phyloP scores from a whole-genome alignment of 352 stramenopile genomes.

The Phytophthora sansomeana region DNA sequence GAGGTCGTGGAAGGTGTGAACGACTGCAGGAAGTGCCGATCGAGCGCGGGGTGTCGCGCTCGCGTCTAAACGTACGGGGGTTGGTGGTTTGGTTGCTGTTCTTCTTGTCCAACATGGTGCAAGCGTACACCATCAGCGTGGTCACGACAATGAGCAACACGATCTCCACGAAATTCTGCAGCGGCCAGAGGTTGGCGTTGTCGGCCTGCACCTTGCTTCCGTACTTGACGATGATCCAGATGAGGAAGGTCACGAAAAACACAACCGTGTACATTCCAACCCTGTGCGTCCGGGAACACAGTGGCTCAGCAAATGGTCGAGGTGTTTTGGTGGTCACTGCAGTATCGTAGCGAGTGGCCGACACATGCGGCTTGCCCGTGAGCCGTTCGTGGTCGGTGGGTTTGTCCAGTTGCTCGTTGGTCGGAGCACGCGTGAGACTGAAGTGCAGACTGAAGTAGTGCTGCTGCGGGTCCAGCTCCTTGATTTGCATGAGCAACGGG shows the following conservation, averaged over 20 bases:
- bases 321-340: conserved; percentile 10
- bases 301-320: conserved; percentile 40
- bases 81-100: neutral
- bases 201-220: conserved; percentile 34
- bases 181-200: conserved; percentile 40
- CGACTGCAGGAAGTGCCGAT: conserved; percentile 14
- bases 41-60: conserved; percentile 15
- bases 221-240: conserved; percentile 40
- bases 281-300: conserved; percentile 31
- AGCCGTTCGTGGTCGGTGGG: conserved; percentile 36
- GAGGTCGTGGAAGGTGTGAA: conserved; percentile 32
- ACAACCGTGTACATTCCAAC: conserved; percentile 27
- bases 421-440: conserved; percentile 39
- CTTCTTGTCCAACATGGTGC: conserved; percentile 16
- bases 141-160: conserved; percentile 18
- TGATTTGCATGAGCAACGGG: conserved; percentile 40
- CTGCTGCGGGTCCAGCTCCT: conserved; percentile 36
- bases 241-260: conserved; percentile 35
- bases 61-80: neutral
- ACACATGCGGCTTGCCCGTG: conserved; percentile 11
- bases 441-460: conserved; percentile 41
- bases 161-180: conserved; percentile 46
- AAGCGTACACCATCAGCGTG: conserved; percentile 16
- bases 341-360: conserved; percentile 12
- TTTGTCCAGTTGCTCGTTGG: conserved; percentile 20